Conservation (phyloP, 2,329 filamentous ascomycete species). For the Monilinia laxa region DNA sequence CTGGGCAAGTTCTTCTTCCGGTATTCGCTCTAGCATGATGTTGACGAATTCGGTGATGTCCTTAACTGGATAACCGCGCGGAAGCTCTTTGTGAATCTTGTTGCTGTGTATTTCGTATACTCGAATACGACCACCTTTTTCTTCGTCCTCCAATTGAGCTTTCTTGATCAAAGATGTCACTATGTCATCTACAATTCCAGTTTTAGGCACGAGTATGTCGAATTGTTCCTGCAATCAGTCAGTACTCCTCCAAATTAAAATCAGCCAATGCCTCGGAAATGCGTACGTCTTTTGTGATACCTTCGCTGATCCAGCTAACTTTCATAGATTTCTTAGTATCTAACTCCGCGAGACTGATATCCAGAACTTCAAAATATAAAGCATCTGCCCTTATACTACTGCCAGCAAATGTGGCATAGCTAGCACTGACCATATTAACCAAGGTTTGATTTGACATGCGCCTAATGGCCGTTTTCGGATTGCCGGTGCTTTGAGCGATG, state of each 20-base stretch:
- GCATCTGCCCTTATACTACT: slow-evolving; percentile 71
- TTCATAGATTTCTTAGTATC: slow-evolving; percentile 90
- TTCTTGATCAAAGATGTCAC: slow-evolving; percentile 77
- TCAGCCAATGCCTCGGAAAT: not conserved
- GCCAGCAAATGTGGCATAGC: slow-evolving; percentile 69
- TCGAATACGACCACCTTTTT: slow-evolving; percentile 66
- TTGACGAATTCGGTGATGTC: slow-evolving; percentile 83
- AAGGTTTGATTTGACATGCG: slow-evolving; percentile 67
- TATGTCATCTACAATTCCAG: slow-evolving; percentile 75
- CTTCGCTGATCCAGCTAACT: slow-evolving; percentile 82
- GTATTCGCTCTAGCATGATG: slow-evolving; percentile 77
- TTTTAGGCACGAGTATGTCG: slow-evolving; percentile 86
- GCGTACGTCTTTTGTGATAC: slow-evolving; percentile 82
- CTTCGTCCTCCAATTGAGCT: slow-evolving; percentile 72
- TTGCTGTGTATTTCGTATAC: slow-evolving; percentile 80
- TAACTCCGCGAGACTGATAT: slow-evolving; percentile 89
- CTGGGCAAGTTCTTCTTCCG: slow-evolving; percentile 66
- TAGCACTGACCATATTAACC: slow-evolving; percentile 72
- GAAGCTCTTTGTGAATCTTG: slow-evolving; percentile 80
- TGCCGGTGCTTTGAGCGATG: slow-evolving; percentile 72
- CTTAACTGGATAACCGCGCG: slow-evolving; percentile 68
- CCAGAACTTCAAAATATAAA: slow-evolving; percentile 88
- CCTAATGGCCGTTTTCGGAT: slow-evolving; percentile 76
- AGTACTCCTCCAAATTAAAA: slow-evolving; percentile 32
- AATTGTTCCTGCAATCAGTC: slow-evolving; percentile 60